Base-by-base conservation (phyloP, 768 basidiomycete genomes). In the Phylloporus sp. region DNA sequence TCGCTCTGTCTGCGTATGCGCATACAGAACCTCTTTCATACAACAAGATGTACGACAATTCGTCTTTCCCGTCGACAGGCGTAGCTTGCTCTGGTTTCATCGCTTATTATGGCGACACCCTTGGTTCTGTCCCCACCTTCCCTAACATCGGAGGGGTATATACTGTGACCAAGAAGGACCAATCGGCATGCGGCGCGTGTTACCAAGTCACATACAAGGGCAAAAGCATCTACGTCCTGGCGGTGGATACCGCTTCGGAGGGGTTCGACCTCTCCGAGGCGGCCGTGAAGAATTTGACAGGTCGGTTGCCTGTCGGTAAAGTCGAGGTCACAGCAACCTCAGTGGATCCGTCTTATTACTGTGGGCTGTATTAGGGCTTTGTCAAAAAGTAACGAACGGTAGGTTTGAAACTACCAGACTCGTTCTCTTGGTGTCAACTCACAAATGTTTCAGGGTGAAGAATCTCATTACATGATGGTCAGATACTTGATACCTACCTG, bases 61-160 rank as follows among this genome's bases (percentile, higher is more conserved):
- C 60, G 52, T 4, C 40, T 76, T 77, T 9, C 69, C 84, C 20
- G 6, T 58, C 68, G 39, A 49, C 62, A 58, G 65, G 58, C 6
- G 74, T 79, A 32, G 70, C 75, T 39, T 83, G 81, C 69, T 80
- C 78, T 1, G 82, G 83, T 7, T 49, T 63, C 10, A 68, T 86
- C 20, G 31, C 73, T 10, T 72, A 73, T 10, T 65, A 42, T 18
- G 73, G 61, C 18, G 72, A 67, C 5, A 82, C 75, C 34, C 79
- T 84, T 44, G 73, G 70, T 13, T 67, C 70, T 32, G 64, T 86
- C 28, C 82, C 83, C 3, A 68, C 65, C 40, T 86, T 83, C 73
- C 82, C 84, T 1, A 62, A 72, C 63, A 80, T 86, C 60, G 83
- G 81, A 26, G 84, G 79, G 1, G 78, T 73, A 74, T 31, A 70